Evolutionary conservation across 805 yeast genomes (phyloP), one percentile per base, ranked within the genome.

Genomic region (Groenewaldozyma salmanticensis): DNA sequence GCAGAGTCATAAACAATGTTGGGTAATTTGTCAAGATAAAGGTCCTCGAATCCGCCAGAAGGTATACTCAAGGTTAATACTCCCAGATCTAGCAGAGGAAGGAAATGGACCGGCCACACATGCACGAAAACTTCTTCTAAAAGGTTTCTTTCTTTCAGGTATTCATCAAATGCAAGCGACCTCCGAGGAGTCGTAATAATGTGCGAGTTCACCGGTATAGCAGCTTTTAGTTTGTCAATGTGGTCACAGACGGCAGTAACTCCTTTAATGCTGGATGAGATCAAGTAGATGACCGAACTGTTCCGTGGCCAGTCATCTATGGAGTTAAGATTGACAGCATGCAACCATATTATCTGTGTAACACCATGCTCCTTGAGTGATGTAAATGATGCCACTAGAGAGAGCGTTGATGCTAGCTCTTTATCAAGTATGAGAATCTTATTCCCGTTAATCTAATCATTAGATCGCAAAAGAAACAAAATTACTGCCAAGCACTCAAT

Each of bases 371-470:
- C 64, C 50, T 74, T 74, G 22, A 80, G 63, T 5, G 58, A 54
- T 41, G 73, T 68, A 55, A 78, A 79, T 7, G 80, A 74, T 9
- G 77, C 70, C 27, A 79, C 59, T 29, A 63, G 63, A 52, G 81
- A 75, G 42, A 80, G 58, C 9, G 71, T 52, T 1, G 71, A 60
- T 2, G 80, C 65, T 31, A 79, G 52, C 3, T 58, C 52, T 24
- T 63, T 62, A 44, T 79, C 80, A 27, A 77, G 55, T 13, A 70
- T 49, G 40, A 71, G 38, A 33, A 57, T 33, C 48, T 62, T 56
- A 13, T 42, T 13, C n/a, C 29, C 40, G 22, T 46, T 39, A 20
- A 27, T 27, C 33, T 44, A 38, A 35, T n/a, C n/a, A 21, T 7
- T 19, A 31, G 27, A 22, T 11, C 9, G 37, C n/a, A 5, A 5